These are phyloP conservation scores for Daldinia decipiens DNA, from an alignment of 495 filamentous ascomycete species.

Conservation along the genomic window DNA sequence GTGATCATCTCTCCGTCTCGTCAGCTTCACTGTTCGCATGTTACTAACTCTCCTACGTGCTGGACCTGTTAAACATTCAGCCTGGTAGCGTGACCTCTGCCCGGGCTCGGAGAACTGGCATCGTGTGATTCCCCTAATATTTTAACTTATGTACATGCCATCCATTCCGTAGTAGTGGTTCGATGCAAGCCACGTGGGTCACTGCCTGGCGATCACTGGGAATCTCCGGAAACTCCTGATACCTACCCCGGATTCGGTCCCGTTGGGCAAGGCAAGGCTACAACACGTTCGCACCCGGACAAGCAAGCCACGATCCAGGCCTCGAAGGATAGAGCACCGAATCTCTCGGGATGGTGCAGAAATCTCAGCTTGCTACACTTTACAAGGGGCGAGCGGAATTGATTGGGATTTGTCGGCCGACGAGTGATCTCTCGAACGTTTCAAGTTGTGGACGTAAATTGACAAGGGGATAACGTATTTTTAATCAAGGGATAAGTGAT, in stretches of 20 bases:
- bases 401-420: slow-evolving; percentile 14
- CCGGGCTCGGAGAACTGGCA: slow-evolving; percentile 17
- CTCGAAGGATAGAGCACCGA: slow-evolving; percentile 14
- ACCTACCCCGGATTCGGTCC: slow-evolving; percentile 35
- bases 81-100: not conserved
- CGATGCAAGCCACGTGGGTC: slow-evolving; percentile 41
- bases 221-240: slow-evolving; percentile 20
- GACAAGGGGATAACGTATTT: slow-evolving; percentile 12
- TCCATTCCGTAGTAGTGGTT: slow-evolving; percentile 35
- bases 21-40: slow-evolving; percentile 9
- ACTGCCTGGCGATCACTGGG: slow-evolving; percentile 27
- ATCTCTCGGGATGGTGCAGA: slow-evolving; percentile 22
- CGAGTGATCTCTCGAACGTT: slow-evolving; percentile 27
- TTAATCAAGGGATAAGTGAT: slow-evolving; percentile 24
- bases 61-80: not conserved
- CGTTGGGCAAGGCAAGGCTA: slow-evolving; percentile 13
- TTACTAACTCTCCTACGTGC: not conserved
- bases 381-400: slow-evolving; percentile 7
- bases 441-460: slow-evolving; percentile 20
- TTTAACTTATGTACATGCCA: slow-evolving; percentile 21
- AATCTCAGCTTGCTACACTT: slow-evolving; percentile 9
- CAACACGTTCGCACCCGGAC: not conserved
- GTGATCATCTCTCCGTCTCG: slow-evolving; percentile 17
- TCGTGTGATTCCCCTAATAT: slow-evolving; percentile 13
- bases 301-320: slow-evolving; percentile 28